Conservation (phyloP, 1,284 basidiomycete genomes). For the Quambalaria eucalypti region DNA sequence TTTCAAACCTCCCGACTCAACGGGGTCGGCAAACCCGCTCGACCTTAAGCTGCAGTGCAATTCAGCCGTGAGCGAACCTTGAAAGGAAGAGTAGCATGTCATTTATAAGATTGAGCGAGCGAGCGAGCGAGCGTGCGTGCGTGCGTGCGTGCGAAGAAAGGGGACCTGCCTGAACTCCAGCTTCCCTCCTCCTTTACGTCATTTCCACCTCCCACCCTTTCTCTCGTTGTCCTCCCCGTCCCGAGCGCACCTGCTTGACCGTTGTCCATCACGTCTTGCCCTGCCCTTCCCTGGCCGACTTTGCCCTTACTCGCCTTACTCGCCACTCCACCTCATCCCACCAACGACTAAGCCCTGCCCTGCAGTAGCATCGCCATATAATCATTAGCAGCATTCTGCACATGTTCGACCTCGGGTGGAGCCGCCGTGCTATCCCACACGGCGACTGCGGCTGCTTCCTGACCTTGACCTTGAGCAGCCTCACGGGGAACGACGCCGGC, state of each 20-base stretch:
- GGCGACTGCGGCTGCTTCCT: neutral
- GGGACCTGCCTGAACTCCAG: too few relatives aligned
- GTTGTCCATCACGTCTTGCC: too few relatives aligned
- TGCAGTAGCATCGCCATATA: slow-evolving; percentile 15
- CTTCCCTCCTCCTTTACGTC: neutral
- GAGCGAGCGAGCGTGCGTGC: too few relatives aligned
- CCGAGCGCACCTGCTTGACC: too few relatives aligned
- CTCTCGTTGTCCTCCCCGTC: slow-evolving; percentile 3
- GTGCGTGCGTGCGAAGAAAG: too few relatives aligned
- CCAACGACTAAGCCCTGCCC: neutral
- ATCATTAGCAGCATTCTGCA: slow-evolving; percentile 20
- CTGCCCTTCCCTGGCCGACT: too few relatives aligned
- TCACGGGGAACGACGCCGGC: too few relatives aligned
- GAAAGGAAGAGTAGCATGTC: neutral
- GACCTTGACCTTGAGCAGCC: too few relatives aligned
- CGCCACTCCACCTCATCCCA: neutral
- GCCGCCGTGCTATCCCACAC: neutral
- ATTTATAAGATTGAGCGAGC: neutral
- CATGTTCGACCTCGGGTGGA: slow-evolving; percentile 13
- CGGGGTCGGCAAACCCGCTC: too few relatives aligned
- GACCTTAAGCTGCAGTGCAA: too few relatives aligned
- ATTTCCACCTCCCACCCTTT: neutral
- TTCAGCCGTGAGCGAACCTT: neutral
- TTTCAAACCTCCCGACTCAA: too few relatives aligned
- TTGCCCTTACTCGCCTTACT: too few relatives aligned